Percentiles rank a stretch among this genome's conserved stretches.
Conservation (phyloP, 2,329 filamentous ascomycete genomes). For the Pestalotiopsis sp. region DNA sequence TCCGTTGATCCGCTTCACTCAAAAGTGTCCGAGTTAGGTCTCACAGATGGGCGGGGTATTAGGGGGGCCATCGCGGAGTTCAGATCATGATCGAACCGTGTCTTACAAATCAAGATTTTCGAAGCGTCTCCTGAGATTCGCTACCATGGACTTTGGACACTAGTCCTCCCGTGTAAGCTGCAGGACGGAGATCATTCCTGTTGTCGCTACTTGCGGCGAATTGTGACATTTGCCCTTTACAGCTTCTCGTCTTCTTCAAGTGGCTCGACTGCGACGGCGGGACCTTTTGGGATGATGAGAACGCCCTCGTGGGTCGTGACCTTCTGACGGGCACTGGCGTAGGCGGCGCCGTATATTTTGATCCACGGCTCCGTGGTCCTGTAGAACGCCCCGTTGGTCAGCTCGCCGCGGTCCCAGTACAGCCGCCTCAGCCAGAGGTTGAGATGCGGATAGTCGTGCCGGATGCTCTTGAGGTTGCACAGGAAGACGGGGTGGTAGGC, state of each 20-base stretch:
- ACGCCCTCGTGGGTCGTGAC: conserved; percentile 30
- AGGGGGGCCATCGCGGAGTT: neutral
- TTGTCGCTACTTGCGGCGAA: neutral
- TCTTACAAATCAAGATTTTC: neutral
- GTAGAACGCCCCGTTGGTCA: conserved; percentile 61
- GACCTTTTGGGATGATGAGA: conserved; percentile 32
- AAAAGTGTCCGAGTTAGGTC: neutral
- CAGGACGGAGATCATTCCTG: neutral
- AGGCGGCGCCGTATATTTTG: conserved; percentile 31
- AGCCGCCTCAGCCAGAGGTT: conserved; percentile 70
- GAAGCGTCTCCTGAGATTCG: neutral
- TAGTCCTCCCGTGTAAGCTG: neutral
- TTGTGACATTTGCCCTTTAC: conserved; percentile 6
- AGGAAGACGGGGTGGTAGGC: conserved; percentile 70
- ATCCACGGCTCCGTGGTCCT: conserved; percentile 66
- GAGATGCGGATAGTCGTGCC: conserved; percentile 66
- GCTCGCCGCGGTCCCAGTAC: conserved; percentile 64
- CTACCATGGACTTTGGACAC: neutral
- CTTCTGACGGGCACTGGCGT: conserved; percentile 27
- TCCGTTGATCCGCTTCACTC: neutral
- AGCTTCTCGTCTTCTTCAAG: conserved; percentile 25
- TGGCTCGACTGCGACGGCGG: conserved; percentile 28
- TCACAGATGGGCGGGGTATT: neutral
- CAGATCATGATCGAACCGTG: neutral
- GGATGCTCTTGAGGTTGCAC: conserved; percentile 66